Evolutionary conservation across 305 asterid species (phyloP), one percentile per base, ranked within the genome.

Genomic region (Fraxinus paxiana): DNA sequence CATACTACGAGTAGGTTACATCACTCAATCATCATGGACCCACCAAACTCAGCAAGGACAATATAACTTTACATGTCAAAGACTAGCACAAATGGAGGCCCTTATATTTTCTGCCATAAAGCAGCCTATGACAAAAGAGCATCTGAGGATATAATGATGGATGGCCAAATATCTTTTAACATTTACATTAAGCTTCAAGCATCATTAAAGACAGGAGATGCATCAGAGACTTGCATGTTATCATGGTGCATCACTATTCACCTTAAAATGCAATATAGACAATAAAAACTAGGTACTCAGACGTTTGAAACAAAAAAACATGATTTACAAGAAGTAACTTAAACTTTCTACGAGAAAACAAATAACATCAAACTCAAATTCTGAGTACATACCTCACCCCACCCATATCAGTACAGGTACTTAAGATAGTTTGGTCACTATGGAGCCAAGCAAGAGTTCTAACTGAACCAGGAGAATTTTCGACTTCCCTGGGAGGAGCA

Each of bases 401-500:
- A 34, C 97, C 95, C 82, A 87, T 87, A 73, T 96, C 99, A 26
- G 96, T 87, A 82, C 98, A 96, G 70, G 99, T 91, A 82, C 99
- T 89, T 87, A 96, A 89, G 82, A 96, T 92, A 7, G 97, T 92
- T 84, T 90, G 98, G 85, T 96, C 99, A 70, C 92, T 91, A 79
- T 92, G 98, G 70, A 96, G 97, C 99, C 99, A 96, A 75, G 94
- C 87, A 84, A 91, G 76, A 46, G 97, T 89, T 84, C 98, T 92
- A 80, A 96, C 94, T 35, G 96, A 89, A 79, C 99, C 95, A 56
- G 98, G 97, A 79, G 97, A 89, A 70, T 89, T 89, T 56, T 92
- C 97, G 69, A 96, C 87, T 89, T 94, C 98, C 89, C 97, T 90
- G 54, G 98, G 98, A 48, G 92, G 92, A 54, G 96, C 98, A 81